These are phyloP conservation scores for Mangifera indica DNA, from an alignment of 345 rosid genomes.

Conservation along the genomic window DNA sequence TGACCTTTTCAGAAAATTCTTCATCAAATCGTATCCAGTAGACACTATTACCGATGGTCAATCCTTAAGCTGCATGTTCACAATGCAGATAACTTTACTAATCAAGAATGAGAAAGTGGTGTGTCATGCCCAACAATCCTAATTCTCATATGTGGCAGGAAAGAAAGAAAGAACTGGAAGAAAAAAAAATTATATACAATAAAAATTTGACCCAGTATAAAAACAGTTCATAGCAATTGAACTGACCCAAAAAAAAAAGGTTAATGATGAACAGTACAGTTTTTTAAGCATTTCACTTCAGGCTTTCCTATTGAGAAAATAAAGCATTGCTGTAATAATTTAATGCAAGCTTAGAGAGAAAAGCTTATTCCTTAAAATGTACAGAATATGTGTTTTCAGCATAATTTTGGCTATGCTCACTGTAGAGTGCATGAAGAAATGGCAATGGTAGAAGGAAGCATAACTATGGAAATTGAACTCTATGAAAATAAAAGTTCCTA, in stretches of 20 bases:
- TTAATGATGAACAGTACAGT: too few relatives aligned
- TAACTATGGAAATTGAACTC: neutral
- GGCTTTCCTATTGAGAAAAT: too few relatives aligned
- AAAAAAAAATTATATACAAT: neutral
- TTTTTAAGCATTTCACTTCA: too few relatives aligned
- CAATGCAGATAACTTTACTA: conserved; percentile 20
- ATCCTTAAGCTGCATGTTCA: conserved; percentile 69
- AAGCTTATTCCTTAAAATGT: neutral
- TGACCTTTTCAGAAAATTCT: conserved; percentile 76
- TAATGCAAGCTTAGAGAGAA: too few relatives aligned
- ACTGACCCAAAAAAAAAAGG: neutral
- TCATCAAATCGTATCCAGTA: conserved; percentile 90
- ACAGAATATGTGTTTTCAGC: neutral
- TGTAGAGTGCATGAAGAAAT: neutral
- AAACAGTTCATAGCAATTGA: neutral
- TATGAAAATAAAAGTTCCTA: neutral
- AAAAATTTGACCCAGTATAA: neutral
- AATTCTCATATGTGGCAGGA: conserved; percentile 7
- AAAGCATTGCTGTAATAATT: too few relatives aligned
- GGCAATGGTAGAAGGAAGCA: neutral
- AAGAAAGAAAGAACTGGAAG: neutral
- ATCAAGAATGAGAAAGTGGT: conserved; percentile 25
- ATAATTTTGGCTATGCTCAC: neutral
- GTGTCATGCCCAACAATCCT: conserved; percentile 11
- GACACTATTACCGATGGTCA: conserved; percentile 72